Conservation (phyloP, 768 basidiomycete genomes). For the Pulveroboletus sp. region DNA sequence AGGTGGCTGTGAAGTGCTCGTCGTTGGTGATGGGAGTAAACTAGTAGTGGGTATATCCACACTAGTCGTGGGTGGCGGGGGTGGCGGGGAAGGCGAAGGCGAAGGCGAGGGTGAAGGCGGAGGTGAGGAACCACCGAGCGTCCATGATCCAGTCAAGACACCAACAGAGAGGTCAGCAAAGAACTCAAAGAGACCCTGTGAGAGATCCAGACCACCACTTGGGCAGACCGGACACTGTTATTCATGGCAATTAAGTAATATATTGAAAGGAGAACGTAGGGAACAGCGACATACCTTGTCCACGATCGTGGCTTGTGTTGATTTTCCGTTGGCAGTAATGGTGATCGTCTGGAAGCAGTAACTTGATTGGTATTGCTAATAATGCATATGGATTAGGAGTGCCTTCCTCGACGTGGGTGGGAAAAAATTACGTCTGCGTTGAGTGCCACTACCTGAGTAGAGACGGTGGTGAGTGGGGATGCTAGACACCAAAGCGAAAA, state of each 20-base stretch:
- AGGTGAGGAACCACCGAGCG: slow-evolving; percentile 31
- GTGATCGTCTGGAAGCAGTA: slow-evolving; percentile 62
- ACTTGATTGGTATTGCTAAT: slow-evolving; percentile 55
- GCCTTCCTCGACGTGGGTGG: not conserved
- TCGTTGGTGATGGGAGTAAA: slow-evolving; percentile 16
- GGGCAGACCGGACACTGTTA: slow-evolving; percentile 67
- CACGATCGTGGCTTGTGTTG: slow-evolving; percentile 53
- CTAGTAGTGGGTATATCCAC: slow-evolving; percentile 19
- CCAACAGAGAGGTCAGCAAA: slow-evolving; percentile 51
- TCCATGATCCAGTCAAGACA: slow-evolving; percentile 61
- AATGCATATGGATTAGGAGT: slow-evolving; percentile 1
- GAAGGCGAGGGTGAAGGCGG: slow-evolving; percentile 23
- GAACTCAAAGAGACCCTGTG: slow-evolving; percentile 59
- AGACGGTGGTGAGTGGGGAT: slow-evolving; percentile 3
- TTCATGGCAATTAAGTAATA: not conserved
- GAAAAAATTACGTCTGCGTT: slow-evolving; percentile 24
- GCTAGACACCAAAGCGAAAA: not conserved
- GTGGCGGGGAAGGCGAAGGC: slow-evolving; percentile 14
- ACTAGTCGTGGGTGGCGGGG: slow-evolving; percentile 15
- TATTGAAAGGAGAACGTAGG: not conserved
- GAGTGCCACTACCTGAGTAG: slow-evolving; percentile 51
- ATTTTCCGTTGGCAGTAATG: slow-evolving; percentile 58
- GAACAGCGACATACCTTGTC: slow-evolving; percentile 47
- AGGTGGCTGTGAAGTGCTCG: slow-evolving; percentile 20
- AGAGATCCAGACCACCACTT: slow-evolving; percentile 64